These are phyloP conservation scores for Solidago caesia DNA, from an alignment of 129 eudicot genomes.

Conservation along the genomic window DNA sequence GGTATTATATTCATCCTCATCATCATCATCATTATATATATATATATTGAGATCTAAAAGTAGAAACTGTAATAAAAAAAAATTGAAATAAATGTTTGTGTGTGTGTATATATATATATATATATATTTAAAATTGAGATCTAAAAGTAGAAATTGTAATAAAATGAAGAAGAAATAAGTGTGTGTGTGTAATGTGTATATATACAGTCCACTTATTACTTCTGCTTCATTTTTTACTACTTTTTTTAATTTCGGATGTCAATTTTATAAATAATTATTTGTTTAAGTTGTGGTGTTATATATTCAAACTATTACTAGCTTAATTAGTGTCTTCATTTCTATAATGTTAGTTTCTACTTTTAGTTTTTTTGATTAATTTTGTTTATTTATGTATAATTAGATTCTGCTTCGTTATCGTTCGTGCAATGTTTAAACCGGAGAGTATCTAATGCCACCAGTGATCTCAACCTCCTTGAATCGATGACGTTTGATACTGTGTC, in stretches of 20 bases:
- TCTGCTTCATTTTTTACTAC: not conserved
- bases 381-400: constrained; percentile 28
- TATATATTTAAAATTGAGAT: too few species aligned
- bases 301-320: too few species aligned
- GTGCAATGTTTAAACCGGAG: constrained; percentile 66
- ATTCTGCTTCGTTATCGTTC: constrained; percentile 80
- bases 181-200: too few species aligned
- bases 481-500: constrained; percentile 86
- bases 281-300: too few species aligned
- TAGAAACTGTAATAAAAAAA: too few species aligned
- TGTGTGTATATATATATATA: too few species aligned
- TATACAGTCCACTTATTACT: too few species aligned
- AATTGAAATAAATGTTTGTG: too few species aligned
- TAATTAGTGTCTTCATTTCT: not conserved
- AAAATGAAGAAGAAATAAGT: too few species aligned
- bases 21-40: not conserved
- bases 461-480: constrained; percentile 78
- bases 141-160: too few species aligned
- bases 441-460: constrained; percentile 54
- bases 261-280: too few species aligned
- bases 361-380: not conserved
- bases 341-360: not conserved
- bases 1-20: constrained; percentile 25
- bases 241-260: not conserved
- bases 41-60: too few species aligned